A percentile compares a stretch with the other conserved stretches of the same genome.
These are phyloP conservation scores for Jatropha podagrica DNA, from an alignment of 441 rosid species.

Conservation along the genomic window DNA sequence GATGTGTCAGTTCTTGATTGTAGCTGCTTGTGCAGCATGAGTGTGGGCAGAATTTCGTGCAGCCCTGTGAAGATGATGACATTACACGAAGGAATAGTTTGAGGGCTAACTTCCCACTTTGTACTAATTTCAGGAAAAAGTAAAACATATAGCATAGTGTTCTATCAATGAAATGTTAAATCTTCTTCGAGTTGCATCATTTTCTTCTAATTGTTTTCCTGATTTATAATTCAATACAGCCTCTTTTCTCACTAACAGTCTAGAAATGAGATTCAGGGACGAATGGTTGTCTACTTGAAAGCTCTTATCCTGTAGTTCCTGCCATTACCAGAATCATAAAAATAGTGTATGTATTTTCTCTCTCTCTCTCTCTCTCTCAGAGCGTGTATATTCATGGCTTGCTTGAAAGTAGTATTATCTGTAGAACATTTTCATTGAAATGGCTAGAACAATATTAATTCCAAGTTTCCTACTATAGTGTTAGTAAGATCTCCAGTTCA, in stretches of 20 bases:
- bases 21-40: slow-evolving; percentile 38
- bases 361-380: not conserved
- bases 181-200: slow-evolving; percentile 35
- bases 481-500: not conserved
- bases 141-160: slow-evolving; percentile 51
- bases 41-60: slow-evolving; percentile 32
- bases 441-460: not conserved
- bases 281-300: slow-evolving; percentile 2
- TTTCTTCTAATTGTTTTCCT: slow-evolving; percentile 25
- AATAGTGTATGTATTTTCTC: not conserved
- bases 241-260: slow-evolving; percentile 12
- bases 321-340: slow-evolving; percentile 10
- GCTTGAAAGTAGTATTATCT: not conserved
- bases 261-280: slow-evolving; percentile 17
- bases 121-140: slow-evolving; percentile 54
- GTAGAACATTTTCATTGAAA: not conserved
- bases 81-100: slow-evolving; percentile 24
- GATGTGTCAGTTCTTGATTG: slow-evolving; percentile 26
- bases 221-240: slow-evolving; percentile 23
- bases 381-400: not conserved
- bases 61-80: slow-evolving; percentile 38
- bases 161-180: slow-evolving; percentile 49
- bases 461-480: not conserved
- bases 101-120: slow-evolving; percentile 42
- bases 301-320: slow-evolving; percentile 9